A percentile compares a stretch with the other conserved stretches of the same genome.
Evolutionary conservation across 148 eudicot species (phyloP).

Genomic region (Vaccinium darrowii): DNA sequence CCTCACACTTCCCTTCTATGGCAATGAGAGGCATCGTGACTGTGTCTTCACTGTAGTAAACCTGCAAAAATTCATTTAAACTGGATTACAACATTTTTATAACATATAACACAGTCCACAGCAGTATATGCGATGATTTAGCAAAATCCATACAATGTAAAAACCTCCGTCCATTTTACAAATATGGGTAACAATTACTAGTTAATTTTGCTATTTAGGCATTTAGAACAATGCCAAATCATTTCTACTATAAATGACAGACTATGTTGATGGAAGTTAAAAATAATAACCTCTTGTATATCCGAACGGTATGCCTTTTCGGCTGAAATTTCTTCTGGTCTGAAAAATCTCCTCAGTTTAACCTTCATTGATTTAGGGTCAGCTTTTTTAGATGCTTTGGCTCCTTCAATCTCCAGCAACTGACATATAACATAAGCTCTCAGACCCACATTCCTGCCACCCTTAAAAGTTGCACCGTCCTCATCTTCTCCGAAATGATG

Average conservation of each 20-base stretch:
- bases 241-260: constrained; percentile 8
- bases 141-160: neutral
- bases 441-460: constrained; percentile 94
- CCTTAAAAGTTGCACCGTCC: constrained; percentile 58
- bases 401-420: constrained; percentile 53
- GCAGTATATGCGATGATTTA: neutral
- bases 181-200: neutral
- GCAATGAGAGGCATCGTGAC: constrained; percentile 39
- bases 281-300: constrained; percentile 68
- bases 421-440: constrained; percentile 86
- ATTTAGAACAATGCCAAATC: neutral
- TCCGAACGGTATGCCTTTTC: constrained; percentile 93
- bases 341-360: constrained; percentile 69
- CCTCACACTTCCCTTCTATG: constrained; percentile 85
- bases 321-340: constrained; percentile 88
- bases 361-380: constrained; percentile 45
- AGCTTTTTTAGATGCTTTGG: constrained; percentile 42
- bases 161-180: neutral
- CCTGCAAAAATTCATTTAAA: constrained; percentile 37
- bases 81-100: neutral
- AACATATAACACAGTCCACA: neutral
- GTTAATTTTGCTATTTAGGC: neutral
- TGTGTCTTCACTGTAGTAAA: constrained; percentile 79
- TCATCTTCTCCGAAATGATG: constrained; percentile 51
- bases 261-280: neutral